Conservation (phyloP, 2,329 filamentous ascomycete genomes). For the Fusarium metavorans region DNA sequence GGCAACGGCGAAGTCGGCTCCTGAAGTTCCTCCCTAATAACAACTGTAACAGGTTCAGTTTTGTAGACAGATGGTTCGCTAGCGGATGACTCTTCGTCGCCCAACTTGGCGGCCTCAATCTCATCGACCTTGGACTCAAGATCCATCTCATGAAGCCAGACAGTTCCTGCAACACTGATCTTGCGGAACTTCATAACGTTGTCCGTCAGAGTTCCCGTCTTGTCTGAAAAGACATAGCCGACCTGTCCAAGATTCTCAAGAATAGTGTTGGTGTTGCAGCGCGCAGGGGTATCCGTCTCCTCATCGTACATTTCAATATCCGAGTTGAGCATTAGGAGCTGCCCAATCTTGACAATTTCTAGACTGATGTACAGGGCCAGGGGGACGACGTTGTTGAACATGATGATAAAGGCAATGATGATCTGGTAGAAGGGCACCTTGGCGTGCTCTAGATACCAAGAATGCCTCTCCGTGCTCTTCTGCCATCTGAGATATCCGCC, state of each 20-base stretch:
- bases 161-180: slow-evolving; percentile 87
- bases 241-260: slow-evolving; percentile 94
- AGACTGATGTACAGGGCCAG: slow-evolving; percentile 91
- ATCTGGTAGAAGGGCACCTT: slow-evolving; percentile 83
- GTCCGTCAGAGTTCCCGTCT: slow-evolving; percentile 93
- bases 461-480: slow-evolving; percentile 70
- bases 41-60: slow-evolving; percentile 43
- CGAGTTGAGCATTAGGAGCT: slow-evolving; percentile 81
- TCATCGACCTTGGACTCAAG: slow-evolving; percentile 57
- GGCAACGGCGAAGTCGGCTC: slow-evolving; percentile 23
- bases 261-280: slow-evolving; percentile 93
- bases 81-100: slow-evolving; percentile 36
- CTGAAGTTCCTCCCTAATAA: slow-evolving; percentile 47
- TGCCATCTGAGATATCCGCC: slow-evolving; percentile 87
- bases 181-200: slow-evolving; percentile 97
- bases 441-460: slow-evolving; percentile 82
- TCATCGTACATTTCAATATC: slow-evolving; percentile 94
- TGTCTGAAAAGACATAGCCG: slow-evolving; percentile 91
- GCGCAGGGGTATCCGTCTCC: slow-evolving; percentile 84
- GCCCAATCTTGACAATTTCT: slow-evolving; percentile 85
- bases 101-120: slow-evolving; percentile 29
- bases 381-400: slow-evolving; percentile 97
- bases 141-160: slow-evolving; percentile 88
- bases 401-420: slow-evolving; percentile 91
- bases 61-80: slow-evolving; percentile 46